These are phyloP conservation scores for Loxodes magnus DNA, from an alignment of 73 alveolate species.

Conservation along the genomic window DNA sequence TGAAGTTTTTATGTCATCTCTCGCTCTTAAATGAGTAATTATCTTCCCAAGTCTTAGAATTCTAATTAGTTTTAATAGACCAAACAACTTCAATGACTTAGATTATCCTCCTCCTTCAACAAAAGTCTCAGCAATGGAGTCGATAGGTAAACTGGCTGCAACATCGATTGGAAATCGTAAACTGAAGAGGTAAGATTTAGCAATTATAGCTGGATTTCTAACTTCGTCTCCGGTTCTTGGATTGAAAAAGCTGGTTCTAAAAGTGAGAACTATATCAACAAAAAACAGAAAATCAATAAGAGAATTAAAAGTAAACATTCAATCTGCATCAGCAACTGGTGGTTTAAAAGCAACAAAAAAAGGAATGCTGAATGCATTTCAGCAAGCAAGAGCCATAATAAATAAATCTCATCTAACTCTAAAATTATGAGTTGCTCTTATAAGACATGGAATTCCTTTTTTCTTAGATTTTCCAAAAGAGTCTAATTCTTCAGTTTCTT, in stretches of 20 bases:
- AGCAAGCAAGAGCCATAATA: no score
- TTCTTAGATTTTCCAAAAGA: no score
- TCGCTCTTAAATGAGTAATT: slow-evolving; percentile 18
- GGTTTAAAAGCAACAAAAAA: no score
- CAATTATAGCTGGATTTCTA: slow-evolving; percentile 10
- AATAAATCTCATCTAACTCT: no score
- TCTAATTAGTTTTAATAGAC: slow-evolving; percentile 37
- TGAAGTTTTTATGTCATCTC: slow-evolving; percentile 20
- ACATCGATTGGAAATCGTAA: slow-evolving; percentile 34
- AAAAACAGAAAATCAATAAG: neutral
- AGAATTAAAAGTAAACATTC: no score
- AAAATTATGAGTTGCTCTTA: no score
- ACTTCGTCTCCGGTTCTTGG: slow-evolving; percentile 43
- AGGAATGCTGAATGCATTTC: no score
- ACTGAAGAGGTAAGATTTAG: slow-evolving; percentile 19
- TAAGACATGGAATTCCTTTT: no score
- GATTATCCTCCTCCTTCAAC: no score
- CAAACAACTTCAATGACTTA: no score
- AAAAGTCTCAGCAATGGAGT: neutral
- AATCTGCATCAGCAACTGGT: no score
- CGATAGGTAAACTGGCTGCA: slow-evolving; percentile 40
- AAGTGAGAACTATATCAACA: slow-evolving; percentile 20
- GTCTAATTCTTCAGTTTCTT: no score
- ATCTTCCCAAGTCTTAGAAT: slow-evolving; percentile 26
- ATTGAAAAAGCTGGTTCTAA: slow-evolving; percentile 38